Conservation (phyloP, 306 rosid species). For the Glycyrrhiza uralensis region DNA sequence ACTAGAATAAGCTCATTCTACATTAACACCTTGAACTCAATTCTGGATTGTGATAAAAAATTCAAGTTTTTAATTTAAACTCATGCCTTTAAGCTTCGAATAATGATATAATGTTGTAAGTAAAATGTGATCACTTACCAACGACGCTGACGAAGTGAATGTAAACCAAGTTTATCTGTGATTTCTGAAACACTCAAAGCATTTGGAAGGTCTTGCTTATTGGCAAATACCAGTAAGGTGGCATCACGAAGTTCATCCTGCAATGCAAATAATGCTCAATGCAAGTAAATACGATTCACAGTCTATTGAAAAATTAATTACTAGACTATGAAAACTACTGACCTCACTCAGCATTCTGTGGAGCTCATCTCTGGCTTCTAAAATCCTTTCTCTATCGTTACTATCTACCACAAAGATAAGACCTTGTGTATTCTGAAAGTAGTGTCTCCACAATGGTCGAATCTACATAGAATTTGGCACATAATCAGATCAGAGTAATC, state of each 20-base stretch:
- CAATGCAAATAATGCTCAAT: constrained; percentile 14
- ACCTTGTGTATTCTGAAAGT: constrained; percentile 84
- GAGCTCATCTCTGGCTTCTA: constrained; percentile 57
- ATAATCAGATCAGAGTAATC: not conserved
- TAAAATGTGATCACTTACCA: constrained; percentile 49
- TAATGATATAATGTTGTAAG: not conserved
- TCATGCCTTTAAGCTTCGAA: not conserved
- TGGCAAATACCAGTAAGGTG: constrained; percentile 36
- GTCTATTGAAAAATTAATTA: not conserved
- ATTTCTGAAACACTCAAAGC: constrained; percentile 76
- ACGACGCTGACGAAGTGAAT: constrained; percentile 76
- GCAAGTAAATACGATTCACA: too few relatives aligned
- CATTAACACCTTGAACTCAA: not conserved
- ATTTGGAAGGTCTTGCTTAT: constrained; percentile 51
- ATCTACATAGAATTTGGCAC: constrained; percentile 40
- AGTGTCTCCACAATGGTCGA: constrained; percentile 94
- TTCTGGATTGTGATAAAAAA: not conserved
- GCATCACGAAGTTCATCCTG: constrained; percentile 74
- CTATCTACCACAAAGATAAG: constrained; percentile 84
- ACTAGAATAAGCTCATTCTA: not conserved
- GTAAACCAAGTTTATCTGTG: constrained; percentile 80
- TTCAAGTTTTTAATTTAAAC: not conserved
- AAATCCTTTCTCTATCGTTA: constrained; percentile 77
- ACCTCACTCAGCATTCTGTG: constrained; percentile 93
- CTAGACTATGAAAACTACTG: not conserved